Base-by-base conservation (phyloP, 106 monocot species). In the Posidonia australis region DNA sequence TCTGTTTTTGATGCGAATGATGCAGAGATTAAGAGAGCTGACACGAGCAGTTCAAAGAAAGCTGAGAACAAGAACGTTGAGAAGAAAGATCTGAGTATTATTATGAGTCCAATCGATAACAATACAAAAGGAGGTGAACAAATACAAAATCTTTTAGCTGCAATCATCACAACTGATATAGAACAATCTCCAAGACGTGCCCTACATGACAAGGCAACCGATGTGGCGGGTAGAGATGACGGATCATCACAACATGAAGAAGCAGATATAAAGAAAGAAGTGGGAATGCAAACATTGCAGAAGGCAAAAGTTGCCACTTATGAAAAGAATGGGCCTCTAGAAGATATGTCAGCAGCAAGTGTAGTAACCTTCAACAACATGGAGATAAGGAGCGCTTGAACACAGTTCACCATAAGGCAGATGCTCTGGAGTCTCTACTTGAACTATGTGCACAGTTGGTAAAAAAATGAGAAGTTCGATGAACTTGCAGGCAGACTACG, bases 401-500 rank as follows among this genome's bases (percentile, higher is more conserved):
- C 20, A 55, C 24, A 0, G 54, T 55, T 55, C 84, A 84, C 41
- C 82, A 87, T 64, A 74, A 87, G 63, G 87, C 92, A 31, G 76
- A 87, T 49, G 92, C 92, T 21, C 49, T 92, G 32, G 92, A 92
- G 44, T 82, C 79, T 13, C 75, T 92, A n/a, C 87, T 92, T 9
- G 92, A 92, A 63, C 63, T 92, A 13, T 87, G 92, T 47, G 92
- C 92, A 17, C 65, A 82, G 62, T 67, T 93, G 31, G 62, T 93
- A 46, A 67, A 83, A 48, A 81, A 93, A n/a, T 45, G 89, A 93
- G 73, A 89, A 77, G 65, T 74, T 93, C 13, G 93, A 93, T 14
- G 93, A 93, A 65, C 83, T 93, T 44, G 85, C 85, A 20, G 83
- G 85, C 7, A 76, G 89, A 64, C 62, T 93, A 16, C 80, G 58